Evolutionary conservation across 2,329 filamentous ascomycete species (phyloP).

Genomic region (Elsinoe batatas): DNA sequence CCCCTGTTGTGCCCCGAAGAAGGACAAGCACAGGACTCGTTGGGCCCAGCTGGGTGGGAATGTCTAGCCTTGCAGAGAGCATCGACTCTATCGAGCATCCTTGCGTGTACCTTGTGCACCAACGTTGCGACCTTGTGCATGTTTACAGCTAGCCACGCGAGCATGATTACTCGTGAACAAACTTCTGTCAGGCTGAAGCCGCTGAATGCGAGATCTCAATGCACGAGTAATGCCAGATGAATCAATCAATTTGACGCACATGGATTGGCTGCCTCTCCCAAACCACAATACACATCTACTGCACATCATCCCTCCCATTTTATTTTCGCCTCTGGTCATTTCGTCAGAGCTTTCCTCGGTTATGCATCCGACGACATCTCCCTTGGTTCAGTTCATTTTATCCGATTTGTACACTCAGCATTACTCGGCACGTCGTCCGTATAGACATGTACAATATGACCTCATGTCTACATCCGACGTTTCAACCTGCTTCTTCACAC

Average conservation of each 20-base stretch:
- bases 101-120: not conserved
- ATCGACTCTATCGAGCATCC: not conserved
- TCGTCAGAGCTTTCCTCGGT: not conserved
- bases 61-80: constrained; percentile 4
- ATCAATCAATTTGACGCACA: not conserved
- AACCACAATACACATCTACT: constrained; percentile 7
- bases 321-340: constrained; percentile 5
- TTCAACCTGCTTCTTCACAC: constrained; percentile 1
- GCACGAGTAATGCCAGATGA: constrained; percentile 1
- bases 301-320: constrained; percentile 5
- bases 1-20: not conserved
- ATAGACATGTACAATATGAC: not conserved
- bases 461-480: not conserved
- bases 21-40: not conserved
- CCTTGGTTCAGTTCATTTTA: not conserved
- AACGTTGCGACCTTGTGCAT: not conserved
- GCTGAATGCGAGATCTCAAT: not conserved
- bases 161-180: not conserved
- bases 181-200: no score
- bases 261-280: constrained; percentile 7
- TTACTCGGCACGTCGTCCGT: not conserved
- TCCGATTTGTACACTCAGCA: not conserved
- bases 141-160: constrained; percentile 6
- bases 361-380: not conserved
- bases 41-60: constrained; percentile 1